Percentiles rank a stretch among this genome's conserved stretches.
Conservation (phyloP, 2,329 filamentous ascomycete species). For the Fusarium tanahbumbuense region DNA sequence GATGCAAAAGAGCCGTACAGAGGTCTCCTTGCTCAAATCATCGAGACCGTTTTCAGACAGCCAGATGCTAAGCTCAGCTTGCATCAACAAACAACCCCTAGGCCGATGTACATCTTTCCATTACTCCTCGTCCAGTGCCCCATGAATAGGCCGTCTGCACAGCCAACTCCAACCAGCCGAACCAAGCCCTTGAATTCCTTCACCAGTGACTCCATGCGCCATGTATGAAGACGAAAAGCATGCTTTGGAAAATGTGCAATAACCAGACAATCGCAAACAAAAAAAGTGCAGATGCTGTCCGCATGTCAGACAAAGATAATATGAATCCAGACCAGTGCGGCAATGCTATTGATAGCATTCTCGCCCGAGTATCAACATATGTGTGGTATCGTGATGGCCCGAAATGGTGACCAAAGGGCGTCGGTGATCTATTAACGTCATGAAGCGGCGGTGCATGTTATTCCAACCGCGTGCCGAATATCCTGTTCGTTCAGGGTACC, state of each 20-base stretch:
- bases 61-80: slow-evolving; percentile 45
- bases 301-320: slow-evolving; percentile 46
- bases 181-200: slow-evolving; percentile 52
- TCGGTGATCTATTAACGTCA: slow-evolving; percentile 52
- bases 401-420: slow-evolving; percentile 36
- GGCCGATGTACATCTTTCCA: slow-evolving; percentile 38
- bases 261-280: slow-evolving; percentile 48
- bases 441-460: slow-evolving; percentile 46
- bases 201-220: slow-evolving; percentile 57
- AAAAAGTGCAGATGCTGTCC: slow-evolving; percentile 41
- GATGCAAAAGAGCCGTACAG: slow-evolving; percentile 33
- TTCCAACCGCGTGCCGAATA: slow-evolving; percentile 49
- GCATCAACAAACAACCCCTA: slow-evolving; percentile 28
- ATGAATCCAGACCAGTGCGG: slow-evolving; percentile 43
- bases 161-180: slow-evolving; percentile 54
- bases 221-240: slow-evolving; percentile 53
- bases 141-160: slow-evolving; percentile 43
- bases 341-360: slow-evolving; percentile 27
- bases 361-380: slow-evolving; percentile 31
- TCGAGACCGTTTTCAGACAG: slow-evolving; percentile 31
- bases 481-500: slow-evolving; percentile 44
- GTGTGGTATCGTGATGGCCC: slow-evolving; percentile 43
- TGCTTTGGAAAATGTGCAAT: slow-evolving; percentile 52
- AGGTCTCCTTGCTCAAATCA: slow-evolving; percentile 32
- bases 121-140: slow-evolving; percentile 43